phyloP scores from a whole-genome alignment of 495 filamentous ascomycete species.

The Schizothecium vesticola region DNA sequence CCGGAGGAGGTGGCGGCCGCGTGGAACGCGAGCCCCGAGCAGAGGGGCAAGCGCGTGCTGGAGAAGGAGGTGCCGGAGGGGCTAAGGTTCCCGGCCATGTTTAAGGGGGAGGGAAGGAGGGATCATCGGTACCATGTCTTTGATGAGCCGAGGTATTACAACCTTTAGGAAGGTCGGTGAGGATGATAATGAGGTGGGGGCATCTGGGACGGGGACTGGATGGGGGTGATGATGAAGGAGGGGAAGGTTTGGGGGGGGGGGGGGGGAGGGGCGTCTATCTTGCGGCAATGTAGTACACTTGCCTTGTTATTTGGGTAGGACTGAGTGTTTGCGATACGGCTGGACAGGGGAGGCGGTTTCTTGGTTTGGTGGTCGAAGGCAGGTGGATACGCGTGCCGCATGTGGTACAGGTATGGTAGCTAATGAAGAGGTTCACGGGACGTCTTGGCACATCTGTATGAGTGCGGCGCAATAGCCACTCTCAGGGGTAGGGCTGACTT shows the following conservation, averaged over 20 bases:
- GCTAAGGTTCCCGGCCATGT: conserved; percentile 79
- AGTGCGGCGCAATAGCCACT: not conserved
- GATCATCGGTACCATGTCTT: conserved; percentile 96
- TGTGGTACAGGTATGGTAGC: not conserved
- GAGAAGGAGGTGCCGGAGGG: conserved; percentile 67
- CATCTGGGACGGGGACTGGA: not conserved
- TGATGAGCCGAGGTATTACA: conserved; percentile 77
- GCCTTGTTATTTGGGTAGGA: not conserved
- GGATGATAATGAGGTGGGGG: not conserved
- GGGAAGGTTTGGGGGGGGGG: too few relatives aligned
- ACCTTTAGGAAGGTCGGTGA: not conserved
- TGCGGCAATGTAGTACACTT: not conserved
- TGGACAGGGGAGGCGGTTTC: not conserved
- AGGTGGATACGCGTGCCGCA: not conserved
- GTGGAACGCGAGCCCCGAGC: conserved; percentile 23
- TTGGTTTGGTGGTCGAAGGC: not conserved
- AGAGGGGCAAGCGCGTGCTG: conserved; percentile 41
- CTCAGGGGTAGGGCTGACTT: not conserved
- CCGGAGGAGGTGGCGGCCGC: conserved; percentile 53
- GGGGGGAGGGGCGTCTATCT: not conserved
- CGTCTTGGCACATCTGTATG: not conserved
- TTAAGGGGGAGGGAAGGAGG: conserved; percentile 79
- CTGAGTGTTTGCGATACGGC: not conserved
- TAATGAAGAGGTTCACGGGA: not conserved
- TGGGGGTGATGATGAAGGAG: too few relatives aligned